Conservation (phyloP, 805 yeast species). For the Yamadazyma tumulicola region DNA sequence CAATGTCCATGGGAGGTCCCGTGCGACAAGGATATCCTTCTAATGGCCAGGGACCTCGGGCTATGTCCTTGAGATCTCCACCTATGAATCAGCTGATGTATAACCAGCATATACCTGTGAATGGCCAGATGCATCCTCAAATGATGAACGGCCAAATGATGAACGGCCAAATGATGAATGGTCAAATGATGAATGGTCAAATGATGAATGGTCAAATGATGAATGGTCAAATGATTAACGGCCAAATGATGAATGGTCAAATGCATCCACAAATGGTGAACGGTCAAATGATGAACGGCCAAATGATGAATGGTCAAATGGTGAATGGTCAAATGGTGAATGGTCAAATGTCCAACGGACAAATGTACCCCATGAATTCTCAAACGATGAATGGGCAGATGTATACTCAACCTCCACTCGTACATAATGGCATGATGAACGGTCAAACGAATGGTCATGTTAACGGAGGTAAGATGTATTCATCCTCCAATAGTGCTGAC, state of each 20-base stretch:
- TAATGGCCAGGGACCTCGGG: conserved; percentile 4
- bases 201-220: conserved; percentile 4
- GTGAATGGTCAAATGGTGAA: neutral
- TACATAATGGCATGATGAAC: conserved; percentile 5
- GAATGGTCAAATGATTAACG: conserved; percentile 2
- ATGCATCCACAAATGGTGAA: neutral
- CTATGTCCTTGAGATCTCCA: conserved; percentile 6
- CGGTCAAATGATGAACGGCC: neutral
- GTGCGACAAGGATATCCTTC: conserved; percentile 1
- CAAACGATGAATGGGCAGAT: conserved; percentile 1
- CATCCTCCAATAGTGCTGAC: conserved; percentile 6
- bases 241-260: conserved; percentile 4
- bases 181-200: conserved; percentile 3
- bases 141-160: conserved; percentile 4
- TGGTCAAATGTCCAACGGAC: no score
- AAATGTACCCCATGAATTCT: no score
- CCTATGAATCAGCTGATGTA: conserved; percentile 1
- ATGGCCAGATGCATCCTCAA: conserved; percentile 2
- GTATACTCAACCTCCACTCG: neutral
- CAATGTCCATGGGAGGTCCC: conserved; percentile 12
- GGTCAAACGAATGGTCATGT: conserved; percentile 4
- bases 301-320: conserved; percentile 1
- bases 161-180: conserved; percentile 8
- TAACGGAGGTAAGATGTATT: no score
- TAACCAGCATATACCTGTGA: conserved; percentile 3